phyloP scores from a whole-genome alignment of 495 filamentous ascomycete species.

The Glarea lozoyensis region DNA sequence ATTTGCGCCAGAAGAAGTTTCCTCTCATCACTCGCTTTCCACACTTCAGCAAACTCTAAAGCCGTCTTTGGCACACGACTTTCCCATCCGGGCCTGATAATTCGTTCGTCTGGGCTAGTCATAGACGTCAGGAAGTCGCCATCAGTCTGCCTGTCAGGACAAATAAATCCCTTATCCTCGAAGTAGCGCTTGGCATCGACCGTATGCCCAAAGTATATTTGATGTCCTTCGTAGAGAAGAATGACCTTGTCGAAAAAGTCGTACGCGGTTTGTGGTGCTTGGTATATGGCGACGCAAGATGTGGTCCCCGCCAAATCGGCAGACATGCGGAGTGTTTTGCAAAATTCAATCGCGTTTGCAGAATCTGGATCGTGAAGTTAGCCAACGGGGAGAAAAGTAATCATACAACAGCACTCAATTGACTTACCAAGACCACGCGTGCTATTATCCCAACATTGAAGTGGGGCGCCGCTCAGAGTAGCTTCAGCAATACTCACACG shows the following conservation, averaged over 20 bases:
- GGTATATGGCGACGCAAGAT: conserved; percentile 42
- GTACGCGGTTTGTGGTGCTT: conserved; percentile 29
- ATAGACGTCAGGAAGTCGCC: conserved; percentile 67
- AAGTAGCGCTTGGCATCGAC: conserved; percentile 53
- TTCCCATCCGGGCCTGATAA: conserved; percentile 44
- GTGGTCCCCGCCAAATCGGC: conserved; percentile 33
- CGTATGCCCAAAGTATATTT: conserved; percentile 57
- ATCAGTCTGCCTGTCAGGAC: conserved; percentile 45
- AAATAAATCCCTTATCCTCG: conserved; percentile 43
- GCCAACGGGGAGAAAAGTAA: conserved; percentile 70
- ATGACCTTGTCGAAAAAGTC: conserved; percentile 53
- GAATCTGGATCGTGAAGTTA: conserved; percentile 49
- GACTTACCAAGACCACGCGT: neutral
- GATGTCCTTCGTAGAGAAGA: conserved; percentile 51
- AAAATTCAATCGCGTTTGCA: conserved; percentile 36
- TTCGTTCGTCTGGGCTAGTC: conserved; percentile 54
- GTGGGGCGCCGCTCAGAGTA: conserved; percentile 49
- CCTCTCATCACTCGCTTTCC: conserved; percentile 44
- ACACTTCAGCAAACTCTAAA: conserved; percentile 56
- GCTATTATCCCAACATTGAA: conserved; percentile 79
- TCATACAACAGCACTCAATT: conserved; percentile 47
- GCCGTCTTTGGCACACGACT: conserved; percentile 63
- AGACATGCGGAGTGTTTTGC: conserved; percentile 32
- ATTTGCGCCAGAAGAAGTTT: conserved; percentile 51
- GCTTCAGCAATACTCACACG: conserved; percentile 71